phyloP scores from a whole-genome alignment of 2,329 filamentous ascomycete species.

The Pseudopyricularia cyperi region DNA sequence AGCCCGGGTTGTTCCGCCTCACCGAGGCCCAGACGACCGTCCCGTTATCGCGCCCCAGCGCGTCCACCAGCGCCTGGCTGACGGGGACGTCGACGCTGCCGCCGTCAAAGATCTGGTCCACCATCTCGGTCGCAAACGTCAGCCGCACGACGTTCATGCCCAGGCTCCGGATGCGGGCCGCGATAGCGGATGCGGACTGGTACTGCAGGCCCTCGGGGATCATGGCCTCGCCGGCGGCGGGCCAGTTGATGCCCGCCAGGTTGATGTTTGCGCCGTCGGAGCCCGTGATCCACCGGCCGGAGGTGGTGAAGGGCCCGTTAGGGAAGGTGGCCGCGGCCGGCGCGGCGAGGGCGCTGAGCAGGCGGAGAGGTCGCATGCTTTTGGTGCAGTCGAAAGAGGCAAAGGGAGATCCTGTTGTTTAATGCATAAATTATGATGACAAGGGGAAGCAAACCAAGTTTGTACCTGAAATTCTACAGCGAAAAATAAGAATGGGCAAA shows the following conservation, averaged over 20 bases:
- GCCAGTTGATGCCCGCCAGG: constrained; percentile 39
- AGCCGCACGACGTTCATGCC: constrained; percentile 42
- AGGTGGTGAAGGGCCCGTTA: constrained; percentile 7
- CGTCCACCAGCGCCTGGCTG: constrained; percentile 20
- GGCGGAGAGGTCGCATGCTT: background rate
- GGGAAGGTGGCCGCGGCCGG: constrained; percentile 4
- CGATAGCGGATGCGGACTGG: constrained; percentile 32
- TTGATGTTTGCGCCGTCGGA: constrained; percentile 17
- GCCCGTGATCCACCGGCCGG: constrained; percentile 15
- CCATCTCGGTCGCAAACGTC: constrained; percentile 43
- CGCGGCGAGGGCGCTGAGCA: background rate
- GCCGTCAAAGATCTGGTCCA: constrained; percentile 32
- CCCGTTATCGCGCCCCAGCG: constrained; percentile 32
- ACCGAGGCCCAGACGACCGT: constrained; percentile 29
- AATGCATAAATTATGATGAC: too few species aligned
- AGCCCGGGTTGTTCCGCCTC: constrained; percentile 33
- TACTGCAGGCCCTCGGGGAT: constrained; percentile 43
- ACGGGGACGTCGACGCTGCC: constrained; percentile 23
- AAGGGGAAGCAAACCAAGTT: too few species aligned
- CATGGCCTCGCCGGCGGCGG: constrained; percentile 39
- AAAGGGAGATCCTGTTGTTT: too few species aligned
- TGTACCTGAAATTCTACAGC: too few species aligned
- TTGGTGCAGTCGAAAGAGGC: too few species aligned
- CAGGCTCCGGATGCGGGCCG: constrained; percentile 33
- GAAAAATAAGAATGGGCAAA: too few species aligned